A percentile compares a stretch with the other conserved stretches of the same genome.
These are phyloP conservation scores for Lunularia cruciata DNA, from an alignment of 225 moss, liverwort and hornwort species.

Conservation along the genomic window DNA sequence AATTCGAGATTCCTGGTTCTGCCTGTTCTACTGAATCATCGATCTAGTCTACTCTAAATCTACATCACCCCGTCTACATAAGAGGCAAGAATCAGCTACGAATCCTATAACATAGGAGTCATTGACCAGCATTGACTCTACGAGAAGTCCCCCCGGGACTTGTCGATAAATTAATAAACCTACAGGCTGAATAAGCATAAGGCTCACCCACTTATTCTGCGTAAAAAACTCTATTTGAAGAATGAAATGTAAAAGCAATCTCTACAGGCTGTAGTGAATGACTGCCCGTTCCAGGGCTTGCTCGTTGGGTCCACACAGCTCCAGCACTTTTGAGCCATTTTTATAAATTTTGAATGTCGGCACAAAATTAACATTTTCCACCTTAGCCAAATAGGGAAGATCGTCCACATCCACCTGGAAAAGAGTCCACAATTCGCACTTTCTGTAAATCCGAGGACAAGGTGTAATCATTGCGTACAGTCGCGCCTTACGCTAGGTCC, in stretches of 20 bases:
- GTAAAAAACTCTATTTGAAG: conserved; percentile 24
- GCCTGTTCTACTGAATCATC: conserved; percentile 43
- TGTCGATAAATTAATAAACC: conserved; percentile 30
- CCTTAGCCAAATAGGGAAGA: conserved; percentile 73
- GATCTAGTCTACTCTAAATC: conserved; percentile 42
- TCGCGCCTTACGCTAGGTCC: too few species aligned
- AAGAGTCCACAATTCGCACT: not conserved
- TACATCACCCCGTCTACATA: conserved; percentile 34
- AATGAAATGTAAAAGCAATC: conserved; percentile 25
- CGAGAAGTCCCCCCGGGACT: conserved; percentile 42
- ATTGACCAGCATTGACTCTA: conserved; percentile 33
- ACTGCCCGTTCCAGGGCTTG: conserved; percentile 73
- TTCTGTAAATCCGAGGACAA: not conserved
- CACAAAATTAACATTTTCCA: conserved; percentile 77
- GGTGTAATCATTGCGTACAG: too few species aligned
- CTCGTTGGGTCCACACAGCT: conserved; percentile 72
- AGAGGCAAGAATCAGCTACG: conserved; percentile 48
- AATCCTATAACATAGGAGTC: conserved; percentile 25
- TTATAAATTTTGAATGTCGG: conserved; percentile 96
- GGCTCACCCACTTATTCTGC: conserved; percentile 34
- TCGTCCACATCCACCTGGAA: conserved; percentile 92
- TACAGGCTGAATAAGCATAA: conserved; percentile 27
- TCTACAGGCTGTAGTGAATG: conserved; percentile 66
- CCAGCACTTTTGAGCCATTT: conserved; percentile 88
- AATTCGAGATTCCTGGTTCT: conserved; percentile 40